Evolutionary conservation across 371 early-diverging fungal species (phyloP).

Genomic region (Mortierella sp.): DNA sequence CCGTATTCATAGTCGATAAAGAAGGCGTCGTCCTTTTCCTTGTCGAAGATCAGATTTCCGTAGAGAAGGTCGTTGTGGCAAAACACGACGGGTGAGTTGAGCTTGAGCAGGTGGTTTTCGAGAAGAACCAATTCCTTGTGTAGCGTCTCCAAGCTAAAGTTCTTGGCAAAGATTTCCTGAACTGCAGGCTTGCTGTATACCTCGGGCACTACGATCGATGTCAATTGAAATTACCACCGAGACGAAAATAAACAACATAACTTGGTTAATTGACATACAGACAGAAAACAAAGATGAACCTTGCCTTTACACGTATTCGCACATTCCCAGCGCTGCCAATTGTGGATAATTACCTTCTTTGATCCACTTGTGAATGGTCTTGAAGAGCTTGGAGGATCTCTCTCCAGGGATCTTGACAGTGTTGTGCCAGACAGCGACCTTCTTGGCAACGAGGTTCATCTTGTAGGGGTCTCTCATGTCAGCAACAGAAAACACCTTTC

Average conservation of each 20-base stretch:
- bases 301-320: neutral
- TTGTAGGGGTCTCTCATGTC: slow-evolving; percentile 82
- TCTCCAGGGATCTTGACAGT: slow-evolving; percentile 69
- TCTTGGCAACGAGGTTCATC: slow-evolving; percentile 83
- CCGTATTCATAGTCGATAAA: slow-evolving; percentile 98
- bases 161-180: slow-evolving; percentile 73
- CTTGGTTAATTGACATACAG: neutral
- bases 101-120: slow-evolving; percentile 48
- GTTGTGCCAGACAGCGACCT: slow-evolving; percentile 88
- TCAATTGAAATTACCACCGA: neutral
- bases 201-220: slow-evolving; percentile 67
- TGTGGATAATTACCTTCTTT: slow-evolving; percentile 67
- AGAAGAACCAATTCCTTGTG: slow-evolving; percentile 64
- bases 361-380: slow-evolving; percentile 87
- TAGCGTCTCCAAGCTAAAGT: slow-evolving; percentile 70
- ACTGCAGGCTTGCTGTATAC: slow-evolving; percentile 70
- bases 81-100: slow-evolving; percentile 89
- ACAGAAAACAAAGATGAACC: neutral
- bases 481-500: slow-evolving; percentile 74
- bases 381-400: slow-evolving; percentile 77
- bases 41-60: slow-evolving; percentile 89
- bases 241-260: neutral
- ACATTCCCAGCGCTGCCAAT: neutral
- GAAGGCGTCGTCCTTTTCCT: slow-evolving; percentile 67
- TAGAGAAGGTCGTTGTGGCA: slow-evolving; percentile 94